phyloP scores from a whole-genome alignment of 1,284 basidiomycete species.

The Athelia psychrophila region DNA sequence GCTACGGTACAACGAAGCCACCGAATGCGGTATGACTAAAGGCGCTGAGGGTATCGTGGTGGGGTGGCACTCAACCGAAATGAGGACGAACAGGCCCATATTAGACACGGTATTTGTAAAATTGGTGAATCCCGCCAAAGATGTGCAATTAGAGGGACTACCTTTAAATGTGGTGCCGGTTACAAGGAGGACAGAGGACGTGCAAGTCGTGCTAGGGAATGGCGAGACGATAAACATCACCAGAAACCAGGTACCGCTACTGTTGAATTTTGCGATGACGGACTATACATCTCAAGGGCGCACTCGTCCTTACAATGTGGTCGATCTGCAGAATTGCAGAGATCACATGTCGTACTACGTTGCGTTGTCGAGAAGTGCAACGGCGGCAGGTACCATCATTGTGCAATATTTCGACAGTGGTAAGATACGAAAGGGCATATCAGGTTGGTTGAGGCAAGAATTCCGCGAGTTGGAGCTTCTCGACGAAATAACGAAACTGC shows the following conservation, averaged over 20 bases:
- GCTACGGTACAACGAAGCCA: slow-evolving; percentile 32
- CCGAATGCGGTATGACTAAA: slow-evolving; percentile 36
- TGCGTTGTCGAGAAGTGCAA: slow-evolving; percentile 19
- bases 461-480: slow-evolving; percentile 24
- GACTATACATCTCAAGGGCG: slow-evolving; percentile 27
- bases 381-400: slow-evolving; percentile 23
- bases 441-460: slow-evolving; percentile 21
- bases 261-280: slow-evolving; percentile 19
- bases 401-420: slow-evolving; percentile 18
- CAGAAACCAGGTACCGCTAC: slow-evolving; percentile 17
- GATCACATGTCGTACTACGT: slow-evolving; percentile 23
- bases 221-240: slow-evolving; percentile 7
- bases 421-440: slow-evolving; percentile 16
- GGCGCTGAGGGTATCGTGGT: slow-evolving; percentile 35
- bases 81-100: not conserved
- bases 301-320: slow-evolving; percentile 18
- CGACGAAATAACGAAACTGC: slow-evolving; percentile 20
- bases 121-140: slow-evolving; percentile 19
- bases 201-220: slow-evolving; percentile 10
- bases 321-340: slow-evolving; percentile 18
- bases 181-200: not conserved
- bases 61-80: slow-evolving; percentile 25
- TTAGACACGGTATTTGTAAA: slow-evolving; percentile 28
- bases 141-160: slow-evolving; percentile 27
- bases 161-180: slow-evolving; percentile 38